Evolutionary conservation across 177 flowering plant species (phyloP).

Genomic region (Vitis hybrid): DNA sequence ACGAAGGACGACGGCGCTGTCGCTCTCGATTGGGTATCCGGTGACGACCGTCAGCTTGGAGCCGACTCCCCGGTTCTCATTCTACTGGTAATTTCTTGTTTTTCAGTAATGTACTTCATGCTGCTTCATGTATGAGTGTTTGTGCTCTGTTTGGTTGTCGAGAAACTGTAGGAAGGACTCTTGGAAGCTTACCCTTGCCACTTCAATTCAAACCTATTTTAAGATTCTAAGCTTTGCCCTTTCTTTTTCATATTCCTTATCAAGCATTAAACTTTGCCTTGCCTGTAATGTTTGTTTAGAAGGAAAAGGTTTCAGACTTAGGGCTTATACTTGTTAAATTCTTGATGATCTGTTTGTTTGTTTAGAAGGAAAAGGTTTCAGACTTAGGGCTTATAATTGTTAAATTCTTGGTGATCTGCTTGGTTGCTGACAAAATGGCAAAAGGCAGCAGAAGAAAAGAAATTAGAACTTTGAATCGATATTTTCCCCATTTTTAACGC

Average conservation of each 20-base stretch:
- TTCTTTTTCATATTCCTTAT: no score
- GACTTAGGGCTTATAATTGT: no score
- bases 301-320: no score
- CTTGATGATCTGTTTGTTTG: neutral
- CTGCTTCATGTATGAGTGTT: neutral
- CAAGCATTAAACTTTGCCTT: no score
- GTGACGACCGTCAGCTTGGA: constrained; percentile 56
- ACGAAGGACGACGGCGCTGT: constrained; percentile 67
- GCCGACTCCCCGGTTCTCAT: constrained; percentile 69
- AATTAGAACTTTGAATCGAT: neutral
- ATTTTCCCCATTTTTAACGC: no score
- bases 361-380: no score
- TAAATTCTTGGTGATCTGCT: neutral
- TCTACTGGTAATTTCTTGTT: constrained; percentile 54
- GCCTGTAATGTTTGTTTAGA: no score
- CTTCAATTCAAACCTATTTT: neutral
- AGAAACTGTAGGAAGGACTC: no score
- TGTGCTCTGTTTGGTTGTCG: no score
- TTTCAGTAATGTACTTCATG: neutral
- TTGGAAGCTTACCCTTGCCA: no score
- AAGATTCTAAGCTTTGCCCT: no score
- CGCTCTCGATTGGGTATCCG: constrained; percentile 86
- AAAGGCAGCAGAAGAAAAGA: neutral
- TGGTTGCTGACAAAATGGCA: neutral
- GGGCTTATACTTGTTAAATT: no score